Base-by-base conservation (phyloP, 352 stramenopile genomes). In the Globisporangium orthogonon region DNA sequence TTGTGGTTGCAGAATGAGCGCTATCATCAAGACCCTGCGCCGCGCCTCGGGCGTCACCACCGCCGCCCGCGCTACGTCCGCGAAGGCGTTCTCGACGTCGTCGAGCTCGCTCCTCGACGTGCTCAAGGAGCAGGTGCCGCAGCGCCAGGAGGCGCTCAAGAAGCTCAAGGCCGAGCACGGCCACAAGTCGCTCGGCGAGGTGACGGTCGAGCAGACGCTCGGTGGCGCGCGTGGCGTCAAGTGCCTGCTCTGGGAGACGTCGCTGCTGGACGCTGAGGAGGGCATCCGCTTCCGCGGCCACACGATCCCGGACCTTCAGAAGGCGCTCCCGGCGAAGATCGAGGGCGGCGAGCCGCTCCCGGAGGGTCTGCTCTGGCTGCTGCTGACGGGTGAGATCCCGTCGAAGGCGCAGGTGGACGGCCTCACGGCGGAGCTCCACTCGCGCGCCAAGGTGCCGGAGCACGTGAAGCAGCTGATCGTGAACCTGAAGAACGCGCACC, bases 171-270 rank as follows among this genome's bases (percentile, higher is more conserved):
- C 88, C 35, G 87, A 97, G 46, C 88, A 98, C 83, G 93, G 93
- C 73, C 67, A 86, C 76, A 97, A 96, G 75, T 91, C 78, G 56
- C 74, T 97, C 10, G 89, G 89, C 44, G 83, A 98, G 60, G 95
- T 98, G 9, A 98, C 94, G 13, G 95, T 98, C 33, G 94, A 98
- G 29, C 95, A 99, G 82, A 97, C 95, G 29, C 94, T 99, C 63
- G 97, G 97, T 60, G 97, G 97, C 50, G 96, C 95, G 17, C 91
- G 97, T 70, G 91, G 94, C 53, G 96, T 99, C 56, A 99, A 99
- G 81, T 98, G 93, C 67, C 97, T 99, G 77, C 71, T 99, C 59
- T 99, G 97, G 97, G 97, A 99, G 70, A 99, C 97, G 29, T 98
- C 89, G 57, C 77, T 97, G 54, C 79, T 98, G 40, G 93, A 98